These are phyloP conservation scores for Effrenium voratum DNA, from an alignment of 73 alveolate species.

Conservation along the genomic window DNA sequence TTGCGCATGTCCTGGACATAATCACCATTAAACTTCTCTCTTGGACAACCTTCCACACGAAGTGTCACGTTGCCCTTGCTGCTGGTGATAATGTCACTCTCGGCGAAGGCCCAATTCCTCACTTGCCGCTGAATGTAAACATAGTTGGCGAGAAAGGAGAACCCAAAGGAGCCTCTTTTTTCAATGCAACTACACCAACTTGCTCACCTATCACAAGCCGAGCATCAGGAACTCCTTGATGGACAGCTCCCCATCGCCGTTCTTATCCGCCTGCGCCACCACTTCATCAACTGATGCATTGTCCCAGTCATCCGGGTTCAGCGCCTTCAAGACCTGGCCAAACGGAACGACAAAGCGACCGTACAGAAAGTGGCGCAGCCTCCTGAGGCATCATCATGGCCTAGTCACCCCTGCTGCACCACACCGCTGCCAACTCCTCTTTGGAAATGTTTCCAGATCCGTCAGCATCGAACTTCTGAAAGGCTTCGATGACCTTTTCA, in stretches of 20 bases:
- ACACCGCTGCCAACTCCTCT: conserved; percentile 14
- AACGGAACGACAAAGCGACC: too few relatives aligned
- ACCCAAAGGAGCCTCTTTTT: background rate
- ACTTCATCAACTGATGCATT: conserved; percentile 16
- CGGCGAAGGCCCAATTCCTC: conserved; percentile 33
- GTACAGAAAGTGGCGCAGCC: too few relatives aligned
- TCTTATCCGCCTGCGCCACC: conserved; percentile 14
- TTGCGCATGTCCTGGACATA: conserved; percentile 24
- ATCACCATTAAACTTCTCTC: conserved; percentile 33
- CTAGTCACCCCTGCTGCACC: background rate
- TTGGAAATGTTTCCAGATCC: conserved; percentile 20
- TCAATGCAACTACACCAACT: background rate
- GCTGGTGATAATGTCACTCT: conserved; percentile 30
- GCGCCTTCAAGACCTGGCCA: conserved; percentile 23
- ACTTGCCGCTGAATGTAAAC: background rate
- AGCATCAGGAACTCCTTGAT: conserved; percentile 18
- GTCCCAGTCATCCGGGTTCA: conserved; percentile 4
- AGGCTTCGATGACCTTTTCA: background rate
- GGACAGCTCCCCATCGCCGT: conserved; percentile 17
- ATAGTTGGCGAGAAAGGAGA: background rate
- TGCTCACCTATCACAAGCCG: background rate
- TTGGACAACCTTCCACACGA: conserved; percentile 45
- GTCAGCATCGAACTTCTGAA: conserved; percentile 6
- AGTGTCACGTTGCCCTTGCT: conserved; percentile 37
- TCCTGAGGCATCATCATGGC: too few relatives aligned